Base-by-base conservation (phyloP, 352 stramenopile genomes). In the Elongisporangium undulatum region DNA sequence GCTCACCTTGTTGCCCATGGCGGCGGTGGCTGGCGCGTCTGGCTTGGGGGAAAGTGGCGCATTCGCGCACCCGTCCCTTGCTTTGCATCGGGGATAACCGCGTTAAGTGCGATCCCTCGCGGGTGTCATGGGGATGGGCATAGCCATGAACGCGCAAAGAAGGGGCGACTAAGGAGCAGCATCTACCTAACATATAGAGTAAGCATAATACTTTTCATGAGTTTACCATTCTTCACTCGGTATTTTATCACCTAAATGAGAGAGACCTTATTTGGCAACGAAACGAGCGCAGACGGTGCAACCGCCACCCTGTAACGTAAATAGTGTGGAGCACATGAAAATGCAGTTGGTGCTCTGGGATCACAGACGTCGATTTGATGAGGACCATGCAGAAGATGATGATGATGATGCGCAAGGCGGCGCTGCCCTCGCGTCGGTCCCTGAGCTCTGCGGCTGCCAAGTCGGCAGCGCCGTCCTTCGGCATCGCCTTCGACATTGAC, bases 401-500 rank as follows among this genome's bases (percentile, higher is more conserved):
- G 23, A 26, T 45, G 34, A 45, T 45, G 34, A 45, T 1, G 34
- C 34, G 34, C 10, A 17, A 9, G 9, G 34, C 34, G 34, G 34
- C 12, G 34, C 34, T 45, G 34, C 34, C 34, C 5, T 45, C 13
- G 34, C 34, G 34, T 45, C 34, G 10, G 17, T 45, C 4, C 34
- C 34, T 45, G 34, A 45, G 34, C 34, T 45, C 34, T 10, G 1
- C 34, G 13, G 34, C 34, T 9, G 34, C 10, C 12, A 45, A 45
- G 9, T 2, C 10, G 9, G 34, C 34, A 45, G 13, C 51, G 48
- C 67, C 71, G 8, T 77, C 77, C 22, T 93, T 94, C 45, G 87
- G 85, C 41, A 87, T 96, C 45, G 90, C 88, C 6, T 97, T 97
- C 62, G 90, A 97, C 63, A 97, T 97, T 48, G 90, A 97, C 49